These are phyloP conservation scores for Gossypium lobatum DNA, from an alignment of 441 rosid species.

Conservation along the genomic window DNA sequence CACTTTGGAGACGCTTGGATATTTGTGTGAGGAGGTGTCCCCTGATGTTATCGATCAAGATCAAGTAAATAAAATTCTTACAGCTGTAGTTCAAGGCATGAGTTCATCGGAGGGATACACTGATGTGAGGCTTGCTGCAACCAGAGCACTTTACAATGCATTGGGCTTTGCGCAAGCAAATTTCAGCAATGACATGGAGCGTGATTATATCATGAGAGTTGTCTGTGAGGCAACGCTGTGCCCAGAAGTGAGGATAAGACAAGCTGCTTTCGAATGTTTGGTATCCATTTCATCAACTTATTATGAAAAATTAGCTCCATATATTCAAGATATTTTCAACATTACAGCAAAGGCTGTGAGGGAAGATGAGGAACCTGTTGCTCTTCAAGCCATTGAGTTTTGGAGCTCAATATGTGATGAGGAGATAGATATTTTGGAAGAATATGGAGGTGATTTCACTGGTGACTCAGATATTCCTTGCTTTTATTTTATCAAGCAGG, in stretches of 20 bases:
- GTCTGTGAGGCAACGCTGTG: slow-evolving; percentile 67
- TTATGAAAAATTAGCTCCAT: slow-evolving; percentile 57
- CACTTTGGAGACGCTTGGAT: slow-evolving; percentile 70
- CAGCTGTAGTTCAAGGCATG: slow-evolving; percentile 80
- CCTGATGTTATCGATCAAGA: slow-evolving; percentile 61
- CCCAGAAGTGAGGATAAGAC: slow-evolving; percentile 60
- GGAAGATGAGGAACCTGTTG: slow-evolving; percentile 68
- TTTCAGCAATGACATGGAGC: slow-evolving; percentile 70
- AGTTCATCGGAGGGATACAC: slow-evolving; percentile 49
- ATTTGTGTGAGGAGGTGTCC: slow-evolving; percentile 66
- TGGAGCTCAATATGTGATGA: slow-evolving; percentile 72
- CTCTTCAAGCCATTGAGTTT: slow-evolving; percentile 68
- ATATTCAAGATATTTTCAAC: slow-evolving; percentile 56
- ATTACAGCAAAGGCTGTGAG: slow-evolving; percentile 64
- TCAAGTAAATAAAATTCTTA: slow-evolving; percentile 65
- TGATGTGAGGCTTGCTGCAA: slow-evolving; percentile 78
- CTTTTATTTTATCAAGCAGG: slow-evolving; percentile 47
- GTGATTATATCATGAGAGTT: slow-evolving; percentile 71
- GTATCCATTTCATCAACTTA: slow-evolving; percentile 76
- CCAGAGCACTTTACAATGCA: slow-evolving; percentile 61
- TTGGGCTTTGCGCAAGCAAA: slow-evolving; percentile 70
- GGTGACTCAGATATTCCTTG: slow-evolving; percentile 43
- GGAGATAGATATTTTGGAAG: slow-evolving; percentile 47
- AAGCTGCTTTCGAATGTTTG: slow-evolving; percentile 73
- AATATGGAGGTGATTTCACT: slow-evolving; percentile 33